These are phyloP conservation scores for Baorangia bicolor DNA, from an alignment of 768 basidiomycete species.

Conservation along the genomic window DNA sequence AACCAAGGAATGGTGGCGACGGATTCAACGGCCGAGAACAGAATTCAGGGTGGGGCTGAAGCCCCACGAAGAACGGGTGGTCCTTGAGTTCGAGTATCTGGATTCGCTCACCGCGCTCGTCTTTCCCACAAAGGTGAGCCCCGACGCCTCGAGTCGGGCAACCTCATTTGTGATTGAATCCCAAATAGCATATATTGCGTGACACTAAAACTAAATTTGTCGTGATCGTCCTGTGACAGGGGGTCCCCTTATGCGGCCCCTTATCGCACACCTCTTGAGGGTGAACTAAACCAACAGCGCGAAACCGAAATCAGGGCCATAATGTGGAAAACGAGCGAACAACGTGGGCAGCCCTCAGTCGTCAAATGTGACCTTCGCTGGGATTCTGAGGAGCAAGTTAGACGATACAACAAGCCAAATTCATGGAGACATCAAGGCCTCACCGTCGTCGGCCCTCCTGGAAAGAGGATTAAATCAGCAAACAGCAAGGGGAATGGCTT, in stretches of 20 bases:
- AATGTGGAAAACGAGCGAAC: neutral
- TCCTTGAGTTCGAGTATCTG: constrained; percentile 89
- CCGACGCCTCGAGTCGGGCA: constrained; percentile 63
- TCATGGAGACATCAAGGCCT: neutral
- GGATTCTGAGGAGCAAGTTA: neutral
- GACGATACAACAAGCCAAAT: neutral
- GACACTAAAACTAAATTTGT: no score
- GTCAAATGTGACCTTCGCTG: neutral
- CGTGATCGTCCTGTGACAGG: no score
- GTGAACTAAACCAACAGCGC: neutral
- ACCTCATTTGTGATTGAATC: constrained; percentile 55
- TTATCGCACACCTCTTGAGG: no score
- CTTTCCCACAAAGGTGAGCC: constrained; percentile 80
- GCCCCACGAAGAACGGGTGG: constrained; percentile 90
- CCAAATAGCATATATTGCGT: no score
- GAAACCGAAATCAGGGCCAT: neutral
- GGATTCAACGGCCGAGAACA: constrained; percentile 98
- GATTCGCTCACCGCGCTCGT: constrained; percentile 97
- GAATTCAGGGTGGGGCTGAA: constrained; percentile 98
- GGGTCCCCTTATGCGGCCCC: no score
- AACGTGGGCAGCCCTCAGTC: neutral
- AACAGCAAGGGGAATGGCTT: neutral
- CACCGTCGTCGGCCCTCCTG: constrained; percentile 4
- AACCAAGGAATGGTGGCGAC: constrained; percentile 94
- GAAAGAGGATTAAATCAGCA: neutral